Evolutionary conservation across 306 rosid genomes (phyloP).

Genomic region (Biancaea sappan): DNA sequence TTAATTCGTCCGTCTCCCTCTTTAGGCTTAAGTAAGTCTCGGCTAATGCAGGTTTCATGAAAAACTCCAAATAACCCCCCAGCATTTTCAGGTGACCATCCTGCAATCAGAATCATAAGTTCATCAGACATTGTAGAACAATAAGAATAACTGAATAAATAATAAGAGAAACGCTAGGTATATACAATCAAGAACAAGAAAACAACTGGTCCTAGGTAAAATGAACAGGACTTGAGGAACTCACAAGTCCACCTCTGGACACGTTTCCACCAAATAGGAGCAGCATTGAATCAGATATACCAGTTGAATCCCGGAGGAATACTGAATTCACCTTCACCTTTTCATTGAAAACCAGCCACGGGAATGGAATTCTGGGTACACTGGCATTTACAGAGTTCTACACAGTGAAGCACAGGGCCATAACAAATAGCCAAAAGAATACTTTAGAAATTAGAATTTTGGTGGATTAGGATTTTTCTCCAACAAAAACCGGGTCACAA

Average conservation of each 20-base stretch:
- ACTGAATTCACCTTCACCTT: slow-evolving; percentile 95
- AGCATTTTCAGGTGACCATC: slow-evolving; percentile 96
- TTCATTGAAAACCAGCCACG: slow-evolving; percentile 96
- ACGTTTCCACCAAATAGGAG: slow-evolving; percentile 90
- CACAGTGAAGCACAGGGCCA: slow-evolving; percentile 27
- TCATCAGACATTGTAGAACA: slow-evolving; percentile 16
- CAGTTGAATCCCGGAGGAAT: slow-evolving; percentile 95
- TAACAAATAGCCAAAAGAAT: slow-evolving; percentile 27
- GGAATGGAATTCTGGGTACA: slow-evolving; percentile 78
- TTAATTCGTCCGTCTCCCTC: slow-evolving; percentile 73
- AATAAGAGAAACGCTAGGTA: slow-evolving; percentile 24
- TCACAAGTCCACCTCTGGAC: slow-evolving; percentile 74
- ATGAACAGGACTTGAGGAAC: slow-evolving; percentile 39
- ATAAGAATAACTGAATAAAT: neutral
- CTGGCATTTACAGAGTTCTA: slow-evolving; percentile 89
- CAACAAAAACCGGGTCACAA: slow-evolving; percentile 34
- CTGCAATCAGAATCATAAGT: slow-evolving; percentile 49
- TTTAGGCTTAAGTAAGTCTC: slow-evolving; percentile 67
- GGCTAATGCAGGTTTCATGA: slow-evolving; percentile 85
- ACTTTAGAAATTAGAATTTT: slow-evolving; percentile 37
- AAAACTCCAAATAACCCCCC: slow-evolving; percentile 92
- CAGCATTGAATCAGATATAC: slow-evolving; percentile 79
- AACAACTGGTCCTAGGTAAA: slow-evolving; percentile 26
- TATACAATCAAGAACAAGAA: slow-evolving; percentile 31
- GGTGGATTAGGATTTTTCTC: slow-evolving; percentile 12